Base-by-base conservation (phyloP, 2,329 filamentous ascomycete species). In the Botrytis fragariae region DNA sequence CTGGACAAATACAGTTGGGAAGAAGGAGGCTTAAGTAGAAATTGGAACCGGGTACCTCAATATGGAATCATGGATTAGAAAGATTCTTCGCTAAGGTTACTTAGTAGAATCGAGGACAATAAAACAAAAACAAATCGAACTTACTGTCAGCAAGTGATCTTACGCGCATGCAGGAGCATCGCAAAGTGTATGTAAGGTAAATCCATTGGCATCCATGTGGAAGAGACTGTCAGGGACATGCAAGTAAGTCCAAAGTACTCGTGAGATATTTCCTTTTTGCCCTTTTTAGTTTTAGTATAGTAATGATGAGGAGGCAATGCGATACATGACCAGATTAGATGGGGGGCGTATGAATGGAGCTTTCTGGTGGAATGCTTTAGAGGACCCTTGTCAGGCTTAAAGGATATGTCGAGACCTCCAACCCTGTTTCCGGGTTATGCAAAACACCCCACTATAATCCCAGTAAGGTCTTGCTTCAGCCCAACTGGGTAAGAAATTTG, bases 11-110 rank as follows among this genome's bases (percentile, higher is more conserved):
- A 71, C 60, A 45, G 39, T 65, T 59, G 69, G 71, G 71, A 51
- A 61, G 63, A 44, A 48, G 65, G 61, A 73, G 59, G 54, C 73
- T 74, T 74, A 74, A 73, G 67, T 74, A 74, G 71, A 73, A n/a
- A 73, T 69, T 45, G 29, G 62, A 29, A 29, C 32, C 44, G 44
- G 42, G 42, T 68, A 25, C n/a, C 48, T 51, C 22, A 39, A 60
- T 68, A 59, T 67, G 48, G 51, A 39, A 44, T 60, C n/a, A 42
- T 42, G 37, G 51, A 68, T 16, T 22, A 18, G 37, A n/a, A 12
- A 32, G 39, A 37, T 22, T 37, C 48, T 68, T 29, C 48, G 48
- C 64, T 29, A 67, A 54, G 22, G 45, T 10, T n/a, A 51, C 45
- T 39, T 39, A 4, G 22, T 42, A 68, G 37, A 68, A 48, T 68